Evolutionary conservation across 164 flowering plant species (phyloP).

Genomic region (Buxus sempervirens): DNA sequence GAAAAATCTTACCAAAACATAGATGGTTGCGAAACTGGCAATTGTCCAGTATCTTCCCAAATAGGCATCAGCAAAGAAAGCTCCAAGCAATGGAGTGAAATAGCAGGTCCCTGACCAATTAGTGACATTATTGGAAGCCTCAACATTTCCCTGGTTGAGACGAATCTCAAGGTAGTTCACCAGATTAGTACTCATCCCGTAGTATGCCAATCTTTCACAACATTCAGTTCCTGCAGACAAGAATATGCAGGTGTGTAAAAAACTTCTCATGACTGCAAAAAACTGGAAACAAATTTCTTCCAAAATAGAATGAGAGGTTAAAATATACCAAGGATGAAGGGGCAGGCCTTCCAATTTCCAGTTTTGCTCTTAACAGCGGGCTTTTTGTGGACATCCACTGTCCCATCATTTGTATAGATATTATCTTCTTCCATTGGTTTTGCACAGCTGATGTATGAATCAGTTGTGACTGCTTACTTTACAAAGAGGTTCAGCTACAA

Average conservation of each 20-base stretch:
- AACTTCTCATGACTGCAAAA: no score
- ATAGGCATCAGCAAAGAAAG: constrained; percentile 49
- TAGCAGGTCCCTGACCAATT: constrained; percentile 51
- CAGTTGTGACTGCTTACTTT: neutral
- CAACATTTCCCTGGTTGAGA: constrained; percentile 28
- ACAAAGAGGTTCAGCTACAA: neutral
- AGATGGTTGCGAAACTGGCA: constrained; percentile 44
- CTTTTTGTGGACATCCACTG: constrained; percentile 26
- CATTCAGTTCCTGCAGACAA: constrained; percentile 41
- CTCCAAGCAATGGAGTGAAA: constrained; percentile 47
- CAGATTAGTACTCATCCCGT: constrained; percentile 38
- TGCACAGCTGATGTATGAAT: neutral
- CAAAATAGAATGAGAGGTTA: no score
- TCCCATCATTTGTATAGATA: constrained; percentile 37
- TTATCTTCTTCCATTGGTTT: constrained; percentile 32
- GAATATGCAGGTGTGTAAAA: no score
- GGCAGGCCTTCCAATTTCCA: constrained; percentile 57
- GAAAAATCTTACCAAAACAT: constrained; percentile 41
- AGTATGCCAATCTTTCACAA: constrained; percentile 54
- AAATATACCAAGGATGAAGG: constrained; percentile 49
- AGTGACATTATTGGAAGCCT: constrained; percentile 31
- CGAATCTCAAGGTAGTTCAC: constrained; percentile 33
- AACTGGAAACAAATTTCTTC: no score
- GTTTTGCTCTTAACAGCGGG: constrained; percentile 35
- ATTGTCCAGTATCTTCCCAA: constrained; percentile 59